Percentiles rank a stretch among this genome's conserved stretches.
Conservation (phyloP, 2,329 filamentous ascomycete genomes). For the Pseudogymnoascus sp. region DNA sequence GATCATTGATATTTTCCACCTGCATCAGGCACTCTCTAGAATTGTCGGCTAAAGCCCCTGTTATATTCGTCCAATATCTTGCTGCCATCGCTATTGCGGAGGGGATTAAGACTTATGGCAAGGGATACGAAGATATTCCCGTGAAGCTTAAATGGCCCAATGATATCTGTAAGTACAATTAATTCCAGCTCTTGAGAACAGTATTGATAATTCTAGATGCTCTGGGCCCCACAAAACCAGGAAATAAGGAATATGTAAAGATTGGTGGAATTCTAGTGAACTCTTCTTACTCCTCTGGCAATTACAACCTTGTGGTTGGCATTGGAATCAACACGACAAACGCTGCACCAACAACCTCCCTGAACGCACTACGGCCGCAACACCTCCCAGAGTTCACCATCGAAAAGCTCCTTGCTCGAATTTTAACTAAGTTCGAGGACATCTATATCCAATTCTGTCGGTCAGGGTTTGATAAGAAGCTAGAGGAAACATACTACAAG, state of each 20-base stretch:
- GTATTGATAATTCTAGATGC: conserved; percentile 43
- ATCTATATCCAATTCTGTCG: conserved; percentile 69
- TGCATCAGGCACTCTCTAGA: conserved; percentile 76
- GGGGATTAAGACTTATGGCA: conserved; percentile 73
- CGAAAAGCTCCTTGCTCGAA: conserved; percentile 74
- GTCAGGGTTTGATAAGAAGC: conserved; percentile 63
- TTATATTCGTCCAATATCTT: conserved; percentile 92
- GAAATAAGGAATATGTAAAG: conserved; percentile 61
- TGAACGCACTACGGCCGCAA: conserved; percentile 62
- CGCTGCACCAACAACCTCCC: conserved; percentile 74
- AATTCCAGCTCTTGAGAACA: background rate
- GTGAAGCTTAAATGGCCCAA: conserved; percentile 97
- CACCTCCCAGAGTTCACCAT: conserved; percentile 53
- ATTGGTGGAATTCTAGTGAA: conserved; percentile 92
- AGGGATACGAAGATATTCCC: conserved; percentile 66
- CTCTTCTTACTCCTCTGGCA: conserved; percentile 67
- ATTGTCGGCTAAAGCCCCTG: conserved; percentile 64
- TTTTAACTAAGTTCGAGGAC: conserved; percentile 70
- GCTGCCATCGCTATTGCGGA: conserved; percentile 80
- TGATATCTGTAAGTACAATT: conserved; percentile 62
- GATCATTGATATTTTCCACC: conserved; percentile 79
- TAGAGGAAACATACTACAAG: conserved; percentile 72
- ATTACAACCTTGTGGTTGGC: conserved; percentile 80
- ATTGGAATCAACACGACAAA: conserved; percentile 84
- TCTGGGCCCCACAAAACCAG: conserved; percentile 51